Evolutionary conservation across 345 rosid species (phyloP), one percentile per base, ranked within the genome.

Genomic region (Lepidium sativum): DNA sequence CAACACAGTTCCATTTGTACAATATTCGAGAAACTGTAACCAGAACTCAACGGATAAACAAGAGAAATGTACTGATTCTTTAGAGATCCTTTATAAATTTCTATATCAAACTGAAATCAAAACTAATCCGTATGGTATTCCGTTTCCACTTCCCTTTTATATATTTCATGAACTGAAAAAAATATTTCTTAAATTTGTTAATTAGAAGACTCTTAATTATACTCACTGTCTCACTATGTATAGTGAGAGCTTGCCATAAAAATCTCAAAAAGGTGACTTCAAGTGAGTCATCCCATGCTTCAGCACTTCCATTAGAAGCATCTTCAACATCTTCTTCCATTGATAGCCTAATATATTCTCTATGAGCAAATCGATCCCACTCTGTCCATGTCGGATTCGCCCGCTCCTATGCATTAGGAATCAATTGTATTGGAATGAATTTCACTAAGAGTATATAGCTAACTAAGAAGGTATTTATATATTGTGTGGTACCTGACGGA

Each of bases 241-340:
- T 52, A 32, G n/a, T 32, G 13, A 52, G 23, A 33, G 58, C 41
- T 38, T 11, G 78, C 86, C 79, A 54, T 16, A 12, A 31, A 54
- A 66, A 70, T 44, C 72, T 92, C 84, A 92, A 71, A 71, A 92
- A 92, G n/a, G 95, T 84, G 69, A 96, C 95, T 71, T 92, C 98
- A 54, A 92, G 95, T 48, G 98, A 87, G 78, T 92, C 97, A 60
- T 92, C 98, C 98, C 97, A 89, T 51, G 88, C 95, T 74, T 92
- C 97, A 45, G 92, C 91, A 79, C 97, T 92, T 71, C 98, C 98
- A 78, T 92, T 89, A 44, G 98, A 92, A 52, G 84, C 95, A 83
- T 89, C 98, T 76, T 92, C 98, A 1, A 89, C 98, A 55, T 92
- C 98, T 76, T 92, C 98, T 82, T 92, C 98, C 98, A 92, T 89